Conservation (phyloP, 2,329 filamentous ascomycete species). For the Gaeumannomyces sp. region DNA sequence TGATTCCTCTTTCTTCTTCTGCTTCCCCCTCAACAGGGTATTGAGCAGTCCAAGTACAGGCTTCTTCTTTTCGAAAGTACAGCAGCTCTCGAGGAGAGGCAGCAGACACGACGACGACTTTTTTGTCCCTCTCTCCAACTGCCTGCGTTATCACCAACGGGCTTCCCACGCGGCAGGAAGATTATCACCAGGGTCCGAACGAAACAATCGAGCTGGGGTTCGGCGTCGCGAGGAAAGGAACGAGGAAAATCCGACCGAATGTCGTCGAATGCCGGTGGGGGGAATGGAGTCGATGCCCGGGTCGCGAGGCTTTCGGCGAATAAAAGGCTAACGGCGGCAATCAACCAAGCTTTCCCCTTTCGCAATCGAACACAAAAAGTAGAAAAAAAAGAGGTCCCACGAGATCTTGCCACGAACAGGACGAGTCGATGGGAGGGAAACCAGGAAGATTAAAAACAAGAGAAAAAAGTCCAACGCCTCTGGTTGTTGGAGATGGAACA, state of each 20-base stretch:
- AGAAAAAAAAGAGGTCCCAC: background rate
- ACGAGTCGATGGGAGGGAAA: background rate
- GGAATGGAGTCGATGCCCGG: background rate
- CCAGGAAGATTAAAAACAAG: background rate
- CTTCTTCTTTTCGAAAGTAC: background rate
- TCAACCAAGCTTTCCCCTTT: background rate
- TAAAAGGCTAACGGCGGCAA: background rate
- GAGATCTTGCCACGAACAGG: background rate
- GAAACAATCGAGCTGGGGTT: background rate
- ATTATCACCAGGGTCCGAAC: background rate
- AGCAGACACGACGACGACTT: background rate
- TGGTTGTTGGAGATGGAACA: slow-evolving; percentile 1
- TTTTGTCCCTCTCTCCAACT: background rate
- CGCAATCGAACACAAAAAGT: background rate
- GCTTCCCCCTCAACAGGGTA: background rate
- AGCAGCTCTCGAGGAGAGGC: background rate
- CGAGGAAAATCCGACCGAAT: background rate
- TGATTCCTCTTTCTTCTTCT: slow-evolving; percentile 3
- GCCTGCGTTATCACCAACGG: background rate
- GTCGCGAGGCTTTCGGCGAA: background rate
- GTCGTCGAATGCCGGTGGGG: background rate
- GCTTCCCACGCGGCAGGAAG: background rate
- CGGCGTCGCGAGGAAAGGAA: background rate
- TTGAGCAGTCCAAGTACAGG: slow-evolving; percentile 3
- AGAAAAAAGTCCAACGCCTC: background rate